Base-by-base conservation (phyloP, 1,284 basidiomycete genomes). In the Ustilago trichophora region DNA sequence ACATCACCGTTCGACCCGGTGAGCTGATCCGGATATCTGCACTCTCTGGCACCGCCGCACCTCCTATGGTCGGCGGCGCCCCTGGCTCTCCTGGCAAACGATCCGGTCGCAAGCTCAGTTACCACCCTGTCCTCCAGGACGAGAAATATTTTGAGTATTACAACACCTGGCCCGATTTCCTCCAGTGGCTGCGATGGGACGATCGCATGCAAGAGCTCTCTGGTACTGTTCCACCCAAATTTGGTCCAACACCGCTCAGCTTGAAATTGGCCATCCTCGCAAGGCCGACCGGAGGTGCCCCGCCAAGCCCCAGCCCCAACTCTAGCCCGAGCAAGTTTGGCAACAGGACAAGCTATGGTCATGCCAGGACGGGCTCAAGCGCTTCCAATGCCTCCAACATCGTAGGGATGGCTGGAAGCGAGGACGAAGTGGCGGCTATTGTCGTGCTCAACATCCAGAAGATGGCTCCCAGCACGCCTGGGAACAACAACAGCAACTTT, bases 141-240 rank as follows among this genome's bases (percentile, higher is more conserved):
- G 72, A 70, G 29, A 64, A 69, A 54, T 69, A 66, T 25, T 57
- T 68, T 18, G 71, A 78, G 37, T 63, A 76, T 40, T 72, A 76
- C 53, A 57, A 65, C 37, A 69, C 56, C 26, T 66, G 76, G 68
- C 65, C 72, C n/a, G 56, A 59, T 15, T 80, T 77, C 66, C 63
- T 80, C 26, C 48, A 68, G 38, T 80, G 77, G 77, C 58, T 80
- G 16, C 32, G 24, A 15, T 78, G 77, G 69, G 66, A 80, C 24
- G 37, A 47, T 11, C 44, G 59, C 16, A 66, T 65, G 52, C 73
- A 77, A 34, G 75, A 76, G 53, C 65, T 77, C 3, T 51, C 60
- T 5, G 77, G 77, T n/a, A 57, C 58, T 6, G 76, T 76, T 6
- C 75, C 76, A 1, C 43, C 47, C 25, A 52, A 65, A 21, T 72